phyloP scores from a whole-genome alignment of 176 grass and related monocot species.

The Cocos nucifera region DNA sequence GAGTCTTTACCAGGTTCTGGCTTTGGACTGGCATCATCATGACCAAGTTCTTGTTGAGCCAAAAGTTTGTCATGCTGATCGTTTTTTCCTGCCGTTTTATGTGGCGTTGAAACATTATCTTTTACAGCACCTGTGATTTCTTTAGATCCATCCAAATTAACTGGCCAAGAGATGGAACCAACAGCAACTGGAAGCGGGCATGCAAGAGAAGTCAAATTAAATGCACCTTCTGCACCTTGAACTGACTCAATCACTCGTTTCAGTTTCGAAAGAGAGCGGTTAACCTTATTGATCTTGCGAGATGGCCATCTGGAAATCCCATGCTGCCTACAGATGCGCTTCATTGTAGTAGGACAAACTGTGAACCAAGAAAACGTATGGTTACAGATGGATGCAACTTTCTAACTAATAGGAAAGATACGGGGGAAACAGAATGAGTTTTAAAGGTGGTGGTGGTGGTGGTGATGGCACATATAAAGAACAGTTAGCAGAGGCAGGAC shows the following conservation, averaged over 20 bases:
- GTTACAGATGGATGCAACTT: background rate
- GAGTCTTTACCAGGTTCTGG: background rate
- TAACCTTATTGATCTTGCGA: constrained; percentile 27
- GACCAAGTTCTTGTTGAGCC: background rate
- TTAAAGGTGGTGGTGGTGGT: no score
- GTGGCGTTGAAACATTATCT: background rate
- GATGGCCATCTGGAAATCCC: constrained; percentile 28
- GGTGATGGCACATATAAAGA: no score
- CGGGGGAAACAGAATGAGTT: no score
- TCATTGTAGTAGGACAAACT: constrained; percentile 30
- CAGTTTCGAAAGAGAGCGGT: constrained; percentile 22
- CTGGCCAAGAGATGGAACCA: constrained; percentile 7
- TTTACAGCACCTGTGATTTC: background rate
- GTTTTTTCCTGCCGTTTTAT: background rate
- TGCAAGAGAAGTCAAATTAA: constrained; percentile 12
- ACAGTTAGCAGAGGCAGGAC: no score
- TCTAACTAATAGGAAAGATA: no score
- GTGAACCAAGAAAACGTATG: background rate
- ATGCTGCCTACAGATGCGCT: constrained; percentile 18
- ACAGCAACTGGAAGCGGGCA: constrained; percentile 11
- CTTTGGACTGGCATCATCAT: background rate
- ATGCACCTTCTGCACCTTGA: constrained; percentile 5
- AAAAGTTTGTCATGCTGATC: constrained; percentile 1
- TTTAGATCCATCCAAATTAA: constrained; percentile 1
- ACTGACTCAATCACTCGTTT: constrained; percentile 23